Base-by-base conservation (phyloP, 2,329 filamentous ascomycete species). In the Clonostachys rosea region DNA sequence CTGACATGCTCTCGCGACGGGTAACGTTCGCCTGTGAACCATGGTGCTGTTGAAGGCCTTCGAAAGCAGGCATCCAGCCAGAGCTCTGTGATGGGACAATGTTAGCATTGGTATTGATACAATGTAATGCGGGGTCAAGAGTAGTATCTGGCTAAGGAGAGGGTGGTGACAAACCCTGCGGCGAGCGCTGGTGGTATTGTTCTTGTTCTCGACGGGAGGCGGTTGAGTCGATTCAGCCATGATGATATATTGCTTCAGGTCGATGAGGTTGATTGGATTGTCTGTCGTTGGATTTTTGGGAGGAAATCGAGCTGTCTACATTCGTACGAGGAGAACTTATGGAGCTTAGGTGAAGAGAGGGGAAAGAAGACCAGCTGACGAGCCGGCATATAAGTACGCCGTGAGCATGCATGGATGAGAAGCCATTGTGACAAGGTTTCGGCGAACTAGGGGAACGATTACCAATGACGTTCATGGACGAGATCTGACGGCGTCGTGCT, bases 1-100 rank as follows among this genome's bases (percentile, higher is more conserved):
- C 79, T 33, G 68, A 69, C 54, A 82, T 65, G 56, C 76, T 80
- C 56, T 76, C 71, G 6, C 79, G 75, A 13, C 78, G 73, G n/a
- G 73, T 71, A 3, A 49, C 54, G 20, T 73, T 70, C 48, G 73
- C 67, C 42, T 64, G 64, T 17, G 62, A 61, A 44, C 76, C 72
- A 62, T 79, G 81, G 48, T 76, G 71, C 50, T 73, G 69, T 42
- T 71, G 65, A 2, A 83, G 71, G 12, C 70, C 65, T 5, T 78
- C 71, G 59, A 81, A 83, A 45, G 63, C 58, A 20, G 66, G 66
- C 55, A 75, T 64, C 43, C 73, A 69, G 42, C 70, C 65, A 8
- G 74, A 76, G 56, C 71, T 73, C 69, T 74, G 48, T 30, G 14
- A 40, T 34, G 49, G 30, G 11, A 17, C 40, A 11, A 37, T 24